phyloP scores from a whole-genome alignment of 2,329 filamentous ascomycete genomes.

The Cytospora chrysosperma region DNA sequence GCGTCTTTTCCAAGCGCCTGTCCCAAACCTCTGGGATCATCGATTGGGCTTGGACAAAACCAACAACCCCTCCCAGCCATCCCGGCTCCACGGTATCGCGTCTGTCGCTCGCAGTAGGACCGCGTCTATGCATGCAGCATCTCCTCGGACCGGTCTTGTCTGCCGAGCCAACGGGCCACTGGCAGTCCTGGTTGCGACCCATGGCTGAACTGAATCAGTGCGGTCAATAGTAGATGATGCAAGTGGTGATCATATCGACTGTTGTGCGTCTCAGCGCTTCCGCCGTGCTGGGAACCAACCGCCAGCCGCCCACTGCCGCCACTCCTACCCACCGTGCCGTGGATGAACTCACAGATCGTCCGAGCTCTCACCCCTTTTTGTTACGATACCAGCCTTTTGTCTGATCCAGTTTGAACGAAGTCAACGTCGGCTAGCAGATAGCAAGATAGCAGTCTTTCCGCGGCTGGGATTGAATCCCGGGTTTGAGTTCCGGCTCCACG shows the following conservation, averaged over 20 bases:
- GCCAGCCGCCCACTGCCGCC: slow-evolving; percentile 7
- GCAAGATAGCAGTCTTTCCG: neutral
- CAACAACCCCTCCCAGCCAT: neutral
- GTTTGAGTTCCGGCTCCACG: neutral
- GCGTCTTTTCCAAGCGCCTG: slow-evolving; percentile 10
- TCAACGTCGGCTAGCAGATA: slow-evolving; percentile 1
- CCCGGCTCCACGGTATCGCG: neutral
- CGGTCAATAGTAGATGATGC: neutral
- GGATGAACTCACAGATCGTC: neutral
- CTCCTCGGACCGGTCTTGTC: neutral
- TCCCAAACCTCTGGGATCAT: slow-evolving; percentile 11
- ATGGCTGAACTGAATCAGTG: neutral
- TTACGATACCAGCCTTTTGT: neutral
- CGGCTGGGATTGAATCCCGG: neutral
- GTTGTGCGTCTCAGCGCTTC: slow-evolving; percentile 17
- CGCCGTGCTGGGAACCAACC: slow-evolving; percentile 14
- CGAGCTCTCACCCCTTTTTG: neutral
- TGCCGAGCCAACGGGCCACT: neutral
- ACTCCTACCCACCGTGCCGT: neutral
- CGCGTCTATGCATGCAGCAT: slow-evolving; percentile 2
- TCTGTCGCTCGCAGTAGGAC: slow-evolving; percentile 5
- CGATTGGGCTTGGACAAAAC: neutral
- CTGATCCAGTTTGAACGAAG: neutral
- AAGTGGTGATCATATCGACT: slow-evolving; percentile 1
- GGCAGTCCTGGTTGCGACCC: neutral